Evolutionary conservation across 305 asterid genomes (phyloP).

Genomic region (Solanum aculeatissimum): DNA sequence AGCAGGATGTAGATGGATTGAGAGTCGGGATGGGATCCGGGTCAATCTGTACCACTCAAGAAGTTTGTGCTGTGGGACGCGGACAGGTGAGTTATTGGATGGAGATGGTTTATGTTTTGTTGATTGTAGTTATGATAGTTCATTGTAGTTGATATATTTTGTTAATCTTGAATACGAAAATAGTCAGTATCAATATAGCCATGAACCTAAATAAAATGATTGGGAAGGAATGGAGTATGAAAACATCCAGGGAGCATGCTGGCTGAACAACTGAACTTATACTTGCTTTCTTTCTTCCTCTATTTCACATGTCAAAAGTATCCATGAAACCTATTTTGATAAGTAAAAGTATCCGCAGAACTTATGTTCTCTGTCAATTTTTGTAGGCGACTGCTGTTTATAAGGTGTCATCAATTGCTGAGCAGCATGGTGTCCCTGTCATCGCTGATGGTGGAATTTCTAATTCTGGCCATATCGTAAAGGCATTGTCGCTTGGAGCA

Average conservation of each 20-base stretch:
- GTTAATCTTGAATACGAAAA: background rate
- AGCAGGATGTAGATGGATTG: constrained; percentile 82
- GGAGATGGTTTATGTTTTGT: background rate
- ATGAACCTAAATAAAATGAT: background rate
- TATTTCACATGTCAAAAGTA: background rate
- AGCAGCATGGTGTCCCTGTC: constrained; percentile 61
- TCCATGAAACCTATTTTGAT: background rate
- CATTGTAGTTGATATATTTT: background rate
- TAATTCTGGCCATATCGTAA: constrained; percentile 92
- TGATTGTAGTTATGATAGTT: background rate
- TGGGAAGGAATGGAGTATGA: background rate
- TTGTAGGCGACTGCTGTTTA: constrained; percentile 87
- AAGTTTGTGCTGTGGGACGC: constrained; percentile 97
- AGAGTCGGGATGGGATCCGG: constrained; percentile 99
- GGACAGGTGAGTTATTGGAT: constrained; percentile 56
- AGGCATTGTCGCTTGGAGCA: constrained; percentile 89
- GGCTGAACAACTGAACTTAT: background rate
- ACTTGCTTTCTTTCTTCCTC: background rate
- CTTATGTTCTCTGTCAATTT: background rate
- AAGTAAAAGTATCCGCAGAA: background rate
- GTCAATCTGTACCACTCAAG: constrained; percentile 95
- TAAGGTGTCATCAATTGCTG: constrained; percentile 84
- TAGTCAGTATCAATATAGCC: background rate
- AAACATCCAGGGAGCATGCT: background rate
- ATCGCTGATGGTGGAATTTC: constrained; percentile 98